Base-by-base conservation (phyloP, 176 grass and related monocot genomes). In the Bolboschoenus planiculmis region DNA sequence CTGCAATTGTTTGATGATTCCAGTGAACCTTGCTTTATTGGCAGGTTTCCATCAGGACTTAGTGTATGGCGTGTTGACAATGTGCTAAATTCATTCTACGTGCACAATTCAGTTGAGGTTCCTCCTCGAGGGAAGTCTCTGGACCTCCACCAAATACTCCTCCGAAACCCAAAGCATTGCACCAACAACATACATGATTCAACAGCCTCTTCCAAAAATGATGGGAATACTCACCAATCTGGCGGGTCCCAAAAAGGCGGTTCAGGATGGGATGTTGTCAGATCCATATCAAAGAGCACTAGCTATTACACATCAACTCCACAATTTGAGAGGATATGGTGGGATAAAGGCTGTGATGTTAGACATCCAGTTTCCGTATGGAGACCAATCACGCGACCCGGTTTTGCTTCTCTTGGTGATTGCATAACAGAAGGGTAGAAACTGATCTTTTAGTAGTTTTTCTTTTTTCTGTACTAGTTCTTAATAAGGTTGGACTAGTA, bases 311-410 rank as follows among this genome's bases (percentile, higher is more conserved):
- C 78, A 65, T 98, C 95, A 61, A 98, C 95, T 84, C 92, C 95
- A 71, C 90, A 95, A 65, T 98, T 98, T 78, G 95, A 95, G 88
- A 98, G 95, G 77, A 91, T 98, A 88, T 98, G 95, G 95, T 95
- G 92, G 92, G 95, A 98, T 89, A 98, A 95, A 95, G 90, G 92
- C 71, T 78, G 87, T 4, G 95, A 98, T 72, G 67, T 87, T 72
- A 93, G 87, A 86, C 92, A 57, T 44, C 75, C 95, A 51, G 89
- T 90, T 95, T 98, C 92, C 73, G 90, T 98, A 84, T 98, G 95
- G 95, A 86, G 95, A 20, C 95, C 95, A 71, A 80, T 91, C 78
- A 44, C 90, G 66, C 81, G 92, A 88, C 84, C 87, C 54, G 92
- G 89, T 59, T 95, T 95, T 90, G 81, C 88, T 87, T 84, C 87